phyloP scores from a whole-genome alignment of 345 rosid species.

The Lepidium aucheri region DNA sequence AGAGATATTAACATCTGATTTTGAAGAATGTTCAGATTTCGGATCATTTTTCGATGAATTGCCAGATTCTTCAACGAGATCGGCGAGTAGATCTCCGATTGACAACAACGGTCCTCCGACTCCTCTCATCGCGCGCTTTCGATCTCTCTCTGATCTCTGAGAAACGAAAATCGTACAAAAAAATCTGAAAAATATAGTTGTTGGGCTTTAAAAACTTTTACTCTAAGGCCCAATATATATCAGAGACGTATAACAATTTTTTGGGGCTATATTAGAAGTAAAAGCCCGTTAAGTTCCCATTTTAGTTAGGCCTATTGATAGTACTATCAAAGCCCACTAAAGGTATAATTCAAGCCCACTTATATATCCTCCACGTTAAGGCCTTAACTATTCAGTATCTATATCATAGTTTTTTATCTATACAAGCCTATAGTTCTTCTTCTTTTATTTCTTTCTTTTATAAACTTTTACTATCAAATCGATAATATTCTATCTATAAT shows the following conservation, averaged over 20 bases:
- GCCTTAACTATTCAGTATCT: neutral
- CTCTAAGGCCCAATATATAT: too few species aligned
- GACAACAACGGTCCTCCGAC: conserved; percentile 74
- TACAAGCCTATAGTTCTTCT: too few species aligned
- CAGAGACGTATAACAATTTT: too few species aligned
- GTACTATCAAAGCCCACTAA: conserved; percentile 22
- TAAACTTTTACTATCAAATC: too few species aligned
- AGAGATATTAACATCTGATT: neutral
- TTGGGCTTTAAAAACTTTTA: neutral
- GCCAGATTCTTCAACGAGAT: conserved; percentile 43
- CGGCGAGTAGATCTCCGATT: conserved; percentile 75
- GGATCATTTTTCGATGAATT: conserved; percentile 4
- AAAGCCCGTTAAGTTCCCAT: neutral
- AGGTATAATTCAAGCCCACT: neutral
- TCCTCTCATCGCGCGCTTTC: conserved; percentile 45
- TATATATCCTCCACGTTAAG: neutral
- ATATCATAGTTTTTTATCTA: too few species aligned
- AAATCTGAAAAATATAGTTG: neutral
- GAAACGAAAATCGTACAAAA: neutral
- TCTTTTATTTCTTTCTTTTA: too few species aligned
- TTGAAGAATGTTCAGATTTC: conserved; percentile 12
- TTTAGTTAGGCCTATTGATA: too few species aligned
- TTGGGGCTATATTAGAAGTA: neutral
- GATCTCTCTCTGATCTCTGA: neutral
- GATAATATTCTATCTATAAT: too few species aligned